Conservation (phyloP, 2,329 filamentous ascomycete species). For the Colletotrichum liaoningense region DNA sequence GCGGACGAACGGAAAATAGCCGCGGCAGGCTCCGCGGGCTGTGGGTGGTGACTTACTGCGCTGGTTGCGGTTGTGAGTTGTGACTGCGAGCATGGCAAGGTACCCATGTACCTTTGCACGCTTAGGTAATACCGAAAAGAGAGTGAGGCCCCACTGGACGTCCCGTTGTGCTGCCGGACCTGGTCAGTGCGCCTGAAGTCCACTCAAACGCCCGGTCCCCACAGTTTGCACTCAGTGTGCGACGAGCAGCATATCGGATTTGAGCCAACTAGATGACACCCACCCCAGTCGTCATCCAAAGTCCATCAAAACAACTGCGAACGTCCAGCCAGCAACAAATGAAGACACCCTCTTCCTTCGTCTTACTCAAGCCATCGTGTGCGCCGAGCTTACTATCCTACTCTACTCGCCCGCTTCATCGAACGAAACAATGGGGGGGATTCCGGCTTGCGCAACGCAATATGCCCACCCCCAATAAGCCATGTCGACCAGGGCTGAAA, state of each 20-base stretch:
- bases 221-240: conserved; percentile 31
- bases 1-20: background rate
- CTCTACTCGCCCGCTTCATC: background rate
- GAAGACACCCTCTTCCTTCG: conserved; percentile 26
- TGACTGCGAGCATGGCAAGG: too few relatives aligned
- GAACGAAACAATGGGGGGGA: conserved; percentile 7
- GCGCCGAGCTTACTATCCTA: background rate
- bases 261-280: conserved; percentile 29
- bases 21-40: background rate
- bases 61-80: background rate
- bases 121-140: too few relatives aligned
- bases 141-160: too few relatives aligned
- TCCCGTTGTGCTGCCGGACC: background rate
- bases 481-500: conserved; percentile 21
- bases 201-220: conserved; percentile 14
- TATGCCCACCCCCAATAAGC: background rate
- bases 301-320: conserved; percentile 12
- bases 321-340: conserved; percentile 14
- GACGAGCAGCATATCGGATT: conserved; percentile 21
- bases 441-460: background rate
- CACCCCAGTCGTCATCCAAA: conserved; percentile 21
- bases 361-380: conserved; percentile 14
- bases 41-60: background rate
- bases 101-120: too few relatives aligned
- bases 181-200: conserved; percentile 15